Base-by-base conservation (phyloP, 139 green algal genomes). In the Limnomonas spitsbergensis region DNA sequence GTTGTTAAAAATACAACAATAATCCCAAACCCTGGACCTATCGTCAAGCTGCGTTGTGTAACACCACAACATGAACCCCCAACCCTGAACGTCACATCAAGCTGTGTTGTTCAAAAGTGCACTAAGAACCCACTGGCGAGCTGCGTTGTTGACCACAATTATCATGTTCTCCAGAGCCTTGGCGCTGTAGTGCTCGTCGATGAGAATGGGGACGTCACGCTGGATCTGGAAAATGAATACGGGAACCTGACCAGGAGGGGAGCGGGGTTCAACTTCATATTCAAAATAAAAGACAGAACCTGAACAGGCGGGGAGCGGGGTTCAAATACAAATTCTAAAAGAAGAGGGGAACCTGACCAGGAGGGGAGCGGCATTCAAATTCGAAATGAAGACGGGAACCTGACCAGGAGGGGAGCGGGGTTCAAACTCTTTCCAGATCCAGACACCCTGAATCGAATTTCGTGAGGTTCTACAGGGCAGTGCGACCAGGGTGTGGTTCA, bases 111-210 rank as follows among this genome's bases (percentile, higher is more conserved):
- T n/a, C n/a, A n/a, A n/a, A n/a, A n/a, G n/a, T n/a, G n/a, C n/a
- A n/a, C n/a, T n/a, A n/a, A n/a, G n/a, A n/a, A 81, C 85, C 75
- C 78, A 89, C 85, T 87, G 79, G 36, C 83, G 73, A 4, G 83
- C 82, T 0, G 76, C 61, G 74, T 92, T 92, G 7, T 80, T 38
- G 32, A 92, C 83, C 20, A 90, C 87, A 27, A 94, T 35, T 6
- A 93, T 74, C 87, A 94, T 91, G 80, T 93, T 79, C 36, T 88
- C 80, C 38, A 94, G 80, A 3, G 85, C 84, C 39, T 77, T 75
- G 26, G 89, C 90, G 38, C 88, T 88, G 78, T 90, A 93, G 77
- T 94, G 84, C 79, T 86, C 75, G 70, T 94, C 90, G 54, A 94
- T 84, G 56, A 94, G 78, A 29, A 94, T 66, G 0, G 90, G 78